Evolutionary conservation across 1,139 yeast genomes (phyloP).

Genomic region (Maudiozyma humilis): DNA sequence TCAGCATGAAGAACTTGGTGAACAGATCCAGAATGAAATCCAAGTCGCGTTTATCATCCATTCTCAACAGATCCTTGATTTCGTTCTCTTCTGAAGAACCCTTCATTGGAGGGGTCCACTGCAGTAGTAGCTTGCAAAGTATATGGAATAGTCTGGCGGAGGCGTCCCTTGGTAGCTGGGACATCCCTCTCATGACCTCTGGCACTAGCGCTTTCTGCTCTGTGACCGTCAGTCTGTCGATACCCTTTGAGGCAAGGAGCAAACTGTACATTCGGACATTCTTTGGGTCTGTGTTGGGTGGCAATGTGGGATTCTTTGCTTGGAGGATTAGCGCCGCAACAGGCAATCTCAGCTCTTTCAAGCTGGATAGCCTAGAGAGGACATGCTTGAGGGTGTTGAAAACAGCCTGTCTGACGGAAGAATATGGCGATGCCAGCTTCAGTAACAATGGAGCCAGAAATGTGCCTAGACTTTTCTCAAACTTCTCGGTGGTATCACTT

Average conservation of each 20-base stretch:
- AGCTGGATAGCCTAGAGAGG: conserved; percentile 56
- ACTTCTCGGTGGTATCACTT: conserved; percentile 59
- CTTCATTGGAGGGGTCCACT: conserved; percentile 44
- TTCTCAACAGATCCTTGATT: conserved; percentile 30
- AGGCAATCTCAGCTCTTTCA: conserved; percentile 52
- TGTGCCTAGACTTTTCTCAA: conserved; percentile 50
- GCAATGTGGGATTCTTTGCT: conserved; percentile 46
- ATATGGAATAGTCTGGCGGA: conserved; percentile 57
- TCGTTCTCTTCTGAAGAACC: conserved; percentile 40
- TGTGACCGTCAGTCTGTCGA: conserved; percentile 40
- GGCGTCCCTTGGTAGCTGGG: conserved; percentile 33
- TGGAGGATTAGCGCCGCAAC: conserved; percentile 54
- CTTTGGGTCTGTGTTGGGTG: conserved; percentile 39
- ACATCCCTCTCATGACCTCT: conserved; percentile 40
- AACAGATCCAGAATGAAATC: conserved; percentile 40
- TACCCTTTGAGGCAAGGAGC: conserved; percentile 57
- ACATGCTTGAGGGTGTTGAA: conserved; percentile 59
- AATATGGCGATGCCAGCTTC: conserved; percentile 67
- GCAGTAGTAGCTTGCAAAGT: conserved; percentile 45
- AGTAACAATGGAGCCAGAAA: conserved; percentile 73
- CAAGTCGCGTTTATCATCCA: conserved; percentile 32
- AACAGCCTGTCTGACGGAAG: conserved; percentile 60
- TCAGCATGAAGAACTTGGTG: conserved; percentile 49
- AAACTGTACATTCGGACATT: conserved; percentile 59
- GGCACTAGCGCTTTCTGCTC: conserved; percentile 41